phyloP scores from a whole-genome alignment of 768 basidiomycete genomes.

The Termitomyces sp. region DNA sequence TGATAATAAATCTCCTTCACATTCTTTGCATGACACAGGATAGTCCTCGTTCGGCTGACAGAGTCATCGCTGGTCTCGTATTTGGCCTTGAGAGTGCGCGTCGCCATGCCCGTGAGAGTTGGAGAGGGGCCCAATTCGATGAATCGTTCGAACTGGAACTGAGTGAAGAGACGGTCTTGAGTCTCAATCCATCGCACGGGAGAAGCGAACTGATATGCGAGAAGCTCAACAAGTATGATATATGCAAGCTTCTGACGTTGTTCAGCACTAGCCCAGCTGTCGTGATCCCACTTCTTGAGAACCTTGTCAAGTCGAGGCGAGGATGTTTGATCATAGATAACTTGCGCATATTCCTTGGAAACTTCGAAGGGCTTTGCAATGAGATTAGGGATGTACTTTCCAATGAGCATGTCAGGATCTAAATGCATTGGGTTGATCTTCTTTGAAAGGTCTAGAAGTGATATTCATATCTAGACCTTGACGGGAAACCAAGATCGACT shows the following conservation, averaged over 20 bases:
- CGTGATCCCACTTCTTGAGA: conserved; percentile 90
- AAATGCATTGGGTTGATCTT: conserved; percentile 91
- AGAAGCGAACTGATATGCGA: conserved; percentile 98
- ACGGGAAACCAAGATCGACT: conserved; percentile 25
- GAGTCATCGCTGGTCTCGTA: conserved; percentile 91
- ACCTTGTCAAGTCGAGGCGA: conserved; percentile 95
- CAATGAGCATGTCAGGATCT: conserved; percentile 91
- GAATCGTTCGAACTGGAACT: conserved; percentile 86
- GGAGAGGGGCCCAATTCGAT: conserved; percentile 97
- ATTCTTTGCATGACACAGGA: conserved; percentile 94
- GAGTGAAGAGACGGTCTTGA: conserved; percentile 87
- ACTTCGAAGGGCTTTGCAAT: conserved; percentile 86
- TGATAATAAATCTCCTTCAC: conserved; percentile 97
- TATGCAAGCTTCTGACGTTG: conserved; percentile 95
- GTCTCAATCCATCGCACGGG: conserved; percentile 99
- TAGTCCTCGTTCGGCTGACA: conserved; percentile 66
- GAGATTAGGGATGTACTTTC: conserved; percentile 96
- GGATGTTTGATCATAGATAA: conserved; percentile 94
- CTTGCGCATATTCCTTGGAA: conserved; percentile 82
- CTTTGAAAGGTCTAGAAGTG: conserved; percentile 78
- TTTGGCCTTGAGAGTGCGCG: conserved; percentile 85
- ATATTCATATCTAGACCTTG: not conserved
- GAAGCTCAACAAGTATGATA: conserved; percentile 91
- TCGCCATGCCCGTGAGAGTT: conserved; percentile 93
- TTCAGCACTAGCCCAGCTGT: conserved; percentile 74